Conservation (phyloP, 2,329 filamentous ascomycete species). For the Cladosporium sp. region DNA sequence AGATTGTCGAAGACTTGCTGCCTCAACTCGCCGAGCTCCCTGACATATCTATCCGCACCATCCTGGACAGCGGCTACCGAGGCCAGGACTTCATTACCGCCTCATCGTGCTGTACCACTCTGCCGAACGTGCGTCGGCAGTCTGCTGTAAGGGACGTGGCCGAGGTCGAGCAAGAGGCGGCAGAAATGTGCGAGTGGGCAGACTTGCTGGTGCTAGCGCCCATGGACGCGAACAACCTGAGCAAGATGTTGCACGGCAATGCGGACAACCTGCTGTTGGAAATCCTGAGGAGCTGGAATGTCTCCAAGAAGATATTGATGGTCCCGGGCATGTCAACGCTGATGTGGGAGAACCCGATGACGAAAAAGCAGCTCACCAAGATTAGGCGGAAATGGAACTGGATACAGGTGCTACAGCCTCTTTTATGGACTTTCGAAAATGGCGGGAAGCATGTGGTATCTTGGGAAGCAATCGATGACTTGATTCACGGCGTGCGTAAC, state of each 20-base stretch:
- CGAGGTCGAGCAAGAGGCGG: conserved; percentile 39
- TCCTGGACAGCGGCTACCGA: conserved; percentile 31
- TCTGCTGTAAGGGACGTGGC: conserved; percentile 19
- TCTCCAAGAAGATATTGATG: conserved; percentile 76
- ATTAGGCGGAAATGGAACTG: conserved; percentile 80
- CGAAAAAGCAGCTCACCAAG: conserved; percentile 80
- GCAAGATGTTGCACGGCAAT: conserved; percentile 81
- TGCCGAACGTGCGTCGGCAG: conserved; percentile 26
- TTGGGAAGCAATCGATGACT: conserved; percentile 61
- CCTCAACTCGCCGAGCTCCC: conserved; percentile 29
- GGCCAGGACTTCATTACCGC: conserved; percentile 32
- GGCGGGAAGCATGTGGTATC: conserved; percentile 48
- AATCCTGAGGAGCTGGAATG: conserved; percentile 80
- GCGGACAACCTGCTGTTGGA: conserved; percentile 77
- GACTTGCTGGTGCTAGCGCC: conserved; percentile 81
- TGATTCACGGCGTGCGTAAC: conserved; percentile 71
- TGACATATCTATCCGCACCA: conserved; percentile 31
- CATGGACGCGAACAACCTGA: conserved; percentile 77
- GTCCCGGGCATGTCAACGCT: conserved; percentile 84
- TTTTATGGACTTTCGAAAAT: conserved; percentile 74
- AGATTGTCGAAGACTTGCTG: conserved; percentile 30
- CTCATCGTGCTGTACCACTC: conserved; percentile 28
- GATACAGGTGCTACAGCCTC: conserved; percentile 75
- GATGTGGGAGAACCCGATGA: conserved; percentile 89
- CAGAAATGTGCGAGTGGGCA: conserved; percentile 80